These are phyloP conservation scores for Pseudognaphalium luteoalbum DNA, from an alignment of 129 eudicot species.

Conservation along the genomic window DNA sequence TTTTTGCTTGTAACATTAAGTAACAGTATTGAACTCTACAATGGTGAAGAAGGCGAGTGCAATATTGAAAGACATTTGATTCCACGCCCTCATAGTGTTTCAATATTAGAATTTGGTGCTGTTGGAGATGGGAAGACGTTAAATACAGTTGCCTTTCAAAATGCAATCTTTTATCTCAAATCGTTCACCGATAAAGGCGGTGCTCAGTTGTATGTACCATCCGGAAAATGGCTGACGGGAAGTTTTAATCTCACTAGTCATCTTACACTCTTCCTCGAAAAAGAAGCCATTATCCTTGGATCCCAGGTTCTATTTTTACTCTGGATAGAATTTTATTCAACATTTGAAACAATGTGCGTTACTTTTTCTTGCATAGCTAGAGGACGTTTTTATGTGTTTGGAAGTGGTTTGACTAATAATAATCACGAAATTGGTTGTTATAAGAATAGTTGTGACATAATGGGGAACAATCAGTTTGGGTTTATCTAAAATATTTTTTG, in stretches of 20 bases:
- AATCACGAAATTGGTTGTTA: background rate
- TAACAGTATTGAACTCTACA: slow-evolving; percentile 38
- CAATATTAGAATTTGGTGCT: slow-evolving; percentile 81
- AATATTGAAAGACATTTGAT: slow-evolving; percentile 45
- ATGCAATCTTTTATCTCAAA: slow-evolving; percentile 82
- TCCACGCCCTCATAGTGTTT: slow-evolving; percentile 83
- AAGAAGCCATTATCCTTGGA: slow-evolving; percentile 72
- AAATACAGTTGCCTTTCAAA: slow-evolving; percentile 79
- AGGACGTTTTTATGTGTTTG: background rate
- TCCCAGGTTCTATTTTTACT: slow-evolving; percentile 49
- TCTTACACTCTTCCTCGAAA: slow-evolving; percentile 80
- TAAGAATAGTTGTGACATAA: background rate
- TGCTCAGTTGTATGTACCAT: slow-evolving; percentile 80
- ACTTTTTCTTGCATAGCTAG: background rate
- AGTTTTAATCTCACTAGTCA: slow-evolving; percentile 82
- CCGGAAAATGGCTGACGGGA: slow-evolving; percentile 82
- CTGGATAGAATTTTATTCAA: background rate
- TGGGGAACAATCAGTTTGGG: background rate
- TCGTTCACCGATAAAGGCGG: slow-evolving; percentile 88
- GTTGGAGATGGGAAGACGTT: slow-evolving; percentile 76
- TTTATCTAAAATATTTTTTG: no score
- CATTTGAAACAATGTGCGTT: background rate
- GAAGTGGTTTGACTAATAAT: background rate
- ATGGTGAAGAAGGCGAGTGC: slow-evolving; percentile 48
- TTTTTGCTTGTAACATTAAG: slow-evolving; percentile 55